phyloP scores from a whole-genome alignment of 805 yeast species.

The Pichia phayaonensis region DNA sequence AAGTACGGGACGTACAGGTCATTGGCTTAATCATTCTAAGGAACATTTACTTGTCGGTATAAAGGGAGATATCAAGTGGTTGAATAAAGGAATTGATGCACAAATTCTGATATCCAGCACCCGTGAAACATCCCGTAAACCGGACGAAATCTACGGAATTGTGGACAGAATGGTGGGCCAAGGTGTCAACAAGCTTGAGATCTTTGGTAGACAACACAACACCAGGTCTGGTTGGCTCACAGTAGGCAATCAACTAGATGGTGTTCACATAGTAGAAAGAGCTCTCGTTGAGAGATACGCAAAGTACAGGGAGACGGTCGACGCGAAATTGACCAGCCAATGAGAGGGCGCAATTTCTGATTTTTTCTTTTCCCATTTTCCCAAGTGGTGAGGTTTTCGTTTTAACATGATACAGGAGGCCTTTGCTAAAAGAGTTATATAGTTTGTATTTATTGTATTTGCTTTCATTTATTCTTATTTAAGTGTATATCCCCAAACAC shows the following conservation, averaged over 20 bases:
- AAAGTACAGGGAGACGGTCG: constrained; percentile 1
- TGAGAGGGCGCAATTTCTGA: neutral
- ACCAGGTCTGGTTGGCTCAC: constrained; percentile 86
- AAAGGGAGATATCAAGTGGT: constrained; percentile 75
- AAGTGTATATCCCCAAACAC: constrained; percentile 2
- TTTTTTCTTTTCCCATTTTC: neutral
- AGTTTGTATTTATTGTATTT: neutral
- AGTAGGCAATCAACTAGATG: constrained; percentile 70
- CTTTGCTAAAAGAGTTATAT: neutral
- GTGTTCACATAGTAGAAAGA: constrained; percentile 48
- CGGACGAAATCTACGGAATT: constrained; percentile 83
- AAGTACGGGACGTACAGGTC: constrained; percentile 94
- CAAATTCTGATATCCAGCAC: constrained; percentile 78
- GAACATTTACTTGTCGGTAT: constrained; percentile 83
- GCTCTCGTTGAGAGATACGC: constrained; percentile 34
- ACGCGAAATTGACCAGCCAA: neutral
- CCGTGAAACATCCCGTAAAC: constrained; percentile 84
- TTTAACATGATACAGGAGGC: neutral
- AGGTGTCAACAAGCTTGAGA: constrained; percentile 71
- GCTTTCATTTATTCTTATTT: neutral
- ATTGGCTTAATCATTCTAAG: constrained; percentile 92
- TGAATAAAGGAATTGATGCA: constrained; percentile 56
- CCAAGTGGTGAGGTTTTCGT: neutral
- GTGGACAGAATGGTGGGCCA: constrained; percentile 79
- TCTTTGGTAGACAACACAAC: constrained; percentile 85